These are phyloP conservation scores for Cadophora malorum DNA, from an alignment of 2,329 filamentous ascomycete genomes.

Conservation along the genomic window DNA sequence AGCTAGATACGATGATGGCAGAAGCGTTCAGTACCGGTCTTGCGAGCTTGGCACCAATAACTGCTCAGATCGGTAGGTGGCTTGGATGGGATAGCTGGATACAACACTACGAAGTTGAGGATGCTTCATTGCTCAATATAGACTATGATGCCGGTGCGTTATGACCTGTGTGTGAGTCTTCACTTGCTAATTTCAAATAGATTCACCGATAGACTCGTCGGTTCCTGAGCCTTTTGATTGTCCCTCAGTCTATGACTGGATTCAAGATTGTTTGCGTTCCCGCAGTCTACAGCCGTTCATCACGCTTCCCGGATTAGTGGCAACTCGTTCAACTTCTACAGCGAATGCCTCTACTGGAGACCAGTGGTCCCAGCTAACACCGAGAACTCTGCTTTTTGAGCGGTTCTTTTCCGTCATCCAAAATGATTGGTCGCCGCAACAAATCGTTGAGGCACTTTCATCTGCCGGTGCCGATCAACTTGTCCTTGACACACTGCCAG, in stretches of 20 bases:
- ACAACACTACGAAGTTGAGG: constrained; percentile 66
- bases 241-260: constrained; percentile 64
- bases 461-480: constrained; percentile 69
- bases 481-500: constrained; percentile 82
- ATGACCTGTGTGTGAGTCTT: background rate
- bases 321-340: constrained; percentile 37
- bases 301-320: constrained; percentile 56
- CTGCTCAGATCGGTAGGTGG: constrained; percentile 85
- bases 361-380: constrained; percentile 51
- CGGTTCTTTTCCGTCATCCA: constrained; percentile 68
- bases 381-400: constrained; percentile 73
- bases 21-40: constrained; percentile 53
- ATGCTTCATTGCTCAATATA: constrained; percentile 57
- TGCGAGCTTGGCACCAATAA: constrained; percentile 69
- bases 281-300: constrained; percentile 50
- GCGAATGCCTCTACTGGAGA: constrained; percentile 31
- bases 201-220: constrained; percentile 30
- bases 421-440: constrained; percentile 57
- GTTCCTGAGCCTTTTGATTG: constrained; percentile 59
- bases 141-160: constrained; percentile 59
- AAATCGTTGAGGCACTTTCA: constrained; percentile 77
- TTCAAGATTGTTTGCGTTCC: constrained; percentile 50
- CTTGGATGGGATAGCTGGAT: constrained; percentile 75
- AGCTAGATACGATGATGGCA: constrained; percentile 70
- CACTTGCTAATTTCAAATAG: constrained; percentile 20